Conservation (phyloP, 148 eudicot species). For the Nepenthes mirabilis region DNA sequence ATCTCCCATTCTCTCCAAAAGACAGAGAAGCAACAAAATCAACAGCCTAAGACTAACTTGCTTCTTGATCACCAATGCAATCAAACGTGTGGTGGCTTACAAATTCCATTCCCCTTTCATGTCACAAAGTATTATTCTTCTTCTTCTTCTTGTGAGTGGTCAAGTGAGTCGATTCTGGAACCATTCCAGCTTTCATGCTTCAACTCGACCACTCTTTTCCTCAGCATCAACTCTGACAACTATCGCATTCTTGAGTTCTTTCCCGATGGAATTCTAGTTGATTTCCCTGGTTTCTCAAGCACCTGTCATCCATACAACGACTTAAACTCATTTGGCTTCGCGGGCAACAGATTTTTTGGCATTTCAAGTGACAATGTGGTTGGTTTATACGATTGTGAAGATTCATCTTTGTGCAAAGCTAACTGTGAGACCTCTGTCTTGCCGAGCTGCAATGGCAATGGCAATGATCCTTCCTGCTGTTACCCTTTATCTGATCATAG, state of each 20-base stretch:
- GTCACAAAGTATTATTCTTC: conserved; percentile 14
- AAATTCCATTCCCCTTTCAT: conserved; percentile 56
- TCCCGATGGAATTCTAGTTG: conserved; percentile 53
- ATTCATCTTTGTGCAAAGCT: conserved; percentile 60
- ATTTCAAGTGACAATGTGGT: conserved; percentile 60
- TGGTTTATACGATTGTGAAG: conserved; percentile 73
- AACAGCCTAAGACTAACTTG: not conserved
- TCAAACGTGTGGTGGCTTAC: conserved; percentile 43
- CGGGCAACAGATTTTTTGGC: conserved; percentile 36
- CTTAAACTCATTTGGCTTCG: conserved; percentile 44
- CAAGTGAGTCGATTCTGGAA: not conserved
- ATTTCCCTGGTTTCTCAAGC: conserved; percentile 38
- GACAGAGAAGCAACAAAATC: not conserved
- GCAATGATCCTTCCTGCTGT: conserved; percentile 42
- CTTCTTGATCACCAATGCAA: conserved; percentile 17
- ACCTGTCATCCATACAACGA: conserved; percentile 45
- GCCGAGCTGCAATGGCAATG: conserved; percentile 26
- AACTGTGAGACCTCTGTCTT: conserved; percentile 34
- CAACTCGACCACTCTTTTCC: conserved; percentile 39
- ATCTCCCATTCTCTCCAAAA: conserved; percentile 1
- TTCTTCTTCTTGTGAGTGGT: conserved; percentile 6
- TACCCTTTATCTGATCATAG: conserved; percentile 53
- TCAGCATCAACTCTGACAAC: conserved; percentile 31
- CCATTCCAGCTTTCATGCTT: conserved; percentile 46
- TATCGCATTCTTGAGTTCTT: conserved; percentile 57